phyloP scores from a whole-genome alignment of 2,329 filamentous ascomycete species.

The Hortaea sp. region DNA sequence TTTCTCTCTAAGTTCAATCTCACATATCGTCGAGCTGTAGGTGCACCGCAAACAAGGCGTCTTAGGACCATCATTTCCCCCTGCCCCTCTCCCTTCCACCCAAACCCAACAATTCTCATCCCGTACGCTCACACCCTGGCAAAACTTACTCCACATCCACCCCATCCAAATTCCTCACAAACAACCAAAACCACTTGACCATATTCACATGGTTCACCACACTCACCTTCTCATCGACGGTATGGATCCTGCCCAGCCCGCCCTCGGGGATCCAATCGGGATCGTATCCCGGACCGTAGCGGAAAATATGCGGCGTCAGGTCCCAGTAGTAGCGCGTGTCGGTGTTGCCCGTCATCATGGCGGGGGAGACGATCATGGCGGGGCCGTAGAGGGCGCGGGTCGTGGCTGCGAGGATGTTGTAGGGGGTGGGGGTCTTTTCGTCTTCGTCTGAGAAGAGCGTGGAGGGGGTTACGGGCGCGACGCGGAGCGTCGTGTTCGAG shows the following conservation, averaged over 20 bases:
- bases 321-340: slow-evolving; percentile 27
- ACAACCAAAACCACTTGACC: slow-evolving; percentile 34
- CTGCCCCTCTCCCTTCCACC: too few relatives aligned
- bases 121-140: too few relatives aligned
- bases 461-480: slow-evolving; percentile 25
- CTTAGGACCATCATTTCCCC: too few relatives aligned
- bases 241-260: slow-evolving; percentile 24
- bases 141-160: slow-evolving; percentile 20
- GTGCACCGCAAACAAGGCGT: too few relatives aligned
- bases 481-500: slow-evolving; percentile 16
- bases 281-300: slow-evolving; percentile 26
- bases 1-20: too few relatives aligned
- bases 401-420: slow-evolving; percentile 31
- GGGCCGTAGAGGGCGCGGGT: slow-evolving; percentile 35
- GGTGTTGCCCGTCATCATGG: slow-evolving; percentile 29
- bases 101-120: too few relatives aligned
- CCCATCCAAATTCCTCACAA: slow-evolving; percentile 37
- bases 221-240: slow-evolving; percentile 23
- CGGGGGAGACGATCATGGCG: slow-evolving; percentile 27
- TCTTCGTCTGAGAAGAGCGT: slow-evolving; percentile 14
- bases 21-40: too few relatives aligned
- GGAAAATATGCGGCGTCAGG: slow-evolving; percentile 27
- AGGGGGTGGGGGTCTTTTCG: slow-evolving; percentile 22
- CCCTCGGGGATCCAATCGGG: slow-evolving; percentile 12
- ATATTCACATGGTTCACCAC: slow-evolving; percentile 34